Evolutionary conservation across 352 stramenopile genomes (phyloP).

Genomic region (Globisporangium ultimum): DNA sequence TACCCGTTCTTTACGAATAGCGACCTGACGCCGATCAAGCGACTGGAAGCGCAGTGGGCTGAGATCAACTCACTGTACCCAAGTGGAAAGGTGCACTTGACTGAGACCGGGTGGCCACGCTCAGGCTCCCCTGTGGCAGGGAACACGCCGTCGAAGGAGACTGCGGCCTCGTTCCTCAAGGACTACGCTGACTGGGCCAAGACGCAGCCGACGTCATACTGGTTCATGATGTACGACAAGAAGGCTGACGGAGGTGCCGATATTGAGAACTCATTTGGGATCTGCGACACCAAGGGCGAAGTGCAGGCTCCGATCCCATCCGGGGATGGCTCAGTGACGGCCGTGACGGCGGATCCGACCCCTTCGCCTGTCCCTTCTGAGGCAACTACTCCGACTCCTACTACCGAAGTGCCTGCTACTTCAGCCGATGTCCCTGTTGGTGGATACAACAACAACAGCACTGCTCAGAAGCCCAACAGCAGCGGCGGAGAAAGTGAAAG

Average conservation of each 20-base stretch:
- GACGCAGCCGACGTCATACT: conserved; percentile 25
- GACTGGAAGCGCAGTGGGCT: conserved; percentile 28
- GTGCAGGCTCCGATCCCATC: conserved; percentile 25
- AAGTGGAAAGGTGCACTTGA: conserved; percentile 28
- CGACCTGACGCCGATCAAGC: conserved; percentile 24
- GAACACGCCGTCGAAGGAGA: conserved; percentile 27
- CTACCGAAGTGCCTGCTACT: too few species aligned
- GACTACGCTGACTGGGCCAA: conserved; percentile 29
- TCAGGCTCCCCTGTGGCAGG: conserved; percentile 14
- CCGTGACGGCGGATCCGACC: too few species aligned
- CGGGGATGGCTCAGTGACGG: conserved; percentile 7
- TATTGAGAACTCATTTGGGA: conserved; percentile 42
- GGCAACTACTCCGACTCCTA: too few species aligned
- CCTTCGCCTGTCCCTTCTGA: too few species aligned
- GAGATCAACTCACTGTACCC: conserved; percentile 30
- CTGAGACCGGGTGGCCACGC: conserved; percentile 41
- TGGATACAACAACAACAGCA: too few species aligned
- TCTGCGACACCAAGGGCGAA: conserved; percentile 21
- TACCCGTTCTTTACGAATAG: conserved; percentile 44
- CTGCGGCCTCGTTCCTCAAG: conserved; percentile 23
- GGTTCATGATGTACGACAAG: conserved; percentile 48
- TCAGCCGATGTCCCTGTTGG: too few species aligned
- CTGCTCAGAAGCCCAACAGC: too few species aligned
- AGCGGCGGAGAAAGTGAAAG: too few species aligned
- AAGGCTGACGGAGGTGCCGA: conserved; percentile 19